These are phyloP conservation scores for Candida incommunis DNA, from an alignment of 805 yeast species.

Conservation along the genomic window DNA sequence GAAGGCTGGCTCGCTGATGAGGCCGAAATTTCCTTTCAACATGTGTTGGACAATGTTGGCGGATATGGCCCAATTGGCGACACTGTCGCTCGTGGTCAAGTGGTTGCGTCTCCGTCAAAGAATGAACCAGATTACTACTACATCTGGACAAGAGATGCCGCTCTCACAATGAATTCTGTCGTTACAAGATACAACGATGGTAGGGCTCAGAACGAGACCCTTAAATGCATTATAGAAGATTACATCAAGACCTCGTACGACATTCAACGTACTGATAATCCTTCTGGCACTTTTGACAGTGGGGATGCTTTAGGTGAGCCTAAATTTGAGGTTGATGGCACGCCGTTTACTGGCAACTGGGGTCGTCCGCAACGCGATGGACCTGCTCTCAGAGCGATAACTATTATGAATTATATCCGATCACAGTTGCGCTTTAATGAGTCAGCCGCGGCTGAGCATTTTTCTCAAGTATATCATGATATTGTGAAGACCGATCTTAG, in stretches of 20 bases:
- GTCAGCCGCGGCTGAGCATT: conserved; percentile 16
- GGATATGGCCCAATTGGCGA: conserved; percentile 25
- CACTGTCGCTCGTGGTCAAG: conserved; percentile 48
- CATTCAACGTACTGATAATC: conserved; percentile 55
- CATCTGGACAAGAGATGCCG: conserved; percentile 88
- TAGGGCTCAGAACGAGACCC: conserved; percentile 13
- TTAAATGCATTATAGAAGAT: conserved; percentile 30
- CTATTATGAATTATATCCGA: conserved; percentile 43
- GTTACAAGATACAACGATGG: conserved; percentile 39
- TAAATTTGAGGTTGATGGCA: conserved; percentile 56
- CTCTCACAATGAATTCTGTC: conserved; percentile 48
- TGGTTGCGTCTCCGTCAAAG: conserved; percentile 75
- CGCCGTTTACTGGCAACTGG: conserved; percentile 56
- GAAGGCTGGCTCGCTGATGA: conserved; percentile 37
- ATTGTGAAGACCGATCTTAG: conserved; percentile 57
- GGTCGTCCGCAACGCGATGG: conserved; percentile 97
- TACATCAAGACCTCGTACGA: conserved; percentile 45
- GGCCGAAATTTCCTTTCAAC: conserved; percentile 27
- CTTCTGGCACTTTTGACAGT: conserved; percentile 42
- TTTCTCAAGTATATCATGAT: conserved; percentile 30
- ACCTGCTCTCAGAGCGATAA: conserved; percentile 66
- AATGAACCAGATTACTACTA: conserved; percentile 64
- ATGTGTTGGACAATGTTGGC: conserved; percentile 43
- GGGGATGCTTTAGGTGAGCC: conserved; percentile 72
- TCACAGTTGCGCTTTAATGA: conserved; percentile 23